These are phyloP conservation scores for Chlorella ohadii DNA, from an alignment of 139 green algal species.

Conservation along the genomic window DNA sequence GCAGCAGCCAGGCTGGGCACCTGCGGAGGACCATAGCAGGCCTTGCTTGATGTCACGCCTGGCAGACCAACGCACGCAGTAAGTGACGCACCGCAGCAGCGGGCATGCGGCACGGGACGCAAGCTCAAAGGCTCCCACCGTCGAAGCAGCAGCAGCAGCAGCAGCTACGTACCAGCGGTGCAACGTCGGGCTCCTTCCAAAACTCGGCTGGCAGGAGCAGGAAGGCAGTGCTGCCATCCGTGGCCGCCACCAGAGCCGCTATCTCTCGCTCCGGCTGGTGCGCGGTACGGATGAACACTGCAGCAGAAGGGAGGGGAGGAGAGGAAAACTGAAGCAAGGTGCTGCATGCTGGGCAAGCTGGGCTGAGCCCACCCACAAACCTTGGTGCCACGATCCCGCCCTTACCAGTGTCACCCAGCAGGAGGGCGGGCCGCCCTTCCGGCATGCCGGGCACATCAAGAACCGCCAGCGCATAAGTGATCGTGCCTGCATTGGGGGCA, in stretches of 20 bases:
- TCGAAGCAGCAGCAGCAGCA: not conserved
- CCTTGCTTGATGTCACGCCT: too few species aligned
- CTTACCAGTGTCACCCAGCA: conserved; percentile 41
- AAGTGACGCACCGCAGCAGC: too few species aligned
- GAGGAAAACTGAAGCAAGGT: too few species aligned
- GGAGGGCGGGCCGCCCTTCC: conserved; percentile 43
- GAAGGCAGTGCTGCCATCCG: not conserved
- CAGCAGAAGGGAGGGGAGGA: not conserved
- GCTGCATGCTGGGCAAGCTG: too few species aligned
- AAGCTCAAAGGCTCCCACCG: too few species aligned
- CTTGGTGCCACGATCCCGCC: too few species aligned
- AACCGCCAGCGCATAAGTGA: not conserved
- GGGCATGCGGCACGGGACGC: too few species aligned
- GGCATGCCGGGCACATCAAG: conserved; percentile 50
- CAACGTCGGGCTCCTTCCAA: conserved; percentile 1
- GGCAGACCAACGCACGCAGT: too few species aligned
- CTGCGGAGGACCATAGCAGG: not conserved
- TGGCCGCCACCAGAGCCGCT: conserved; percentile 5
- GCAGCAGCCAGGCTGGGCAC: not conserved
- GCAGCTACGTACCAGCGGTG: not conserved
- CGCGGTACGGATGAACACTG: conserved; percentile 44
- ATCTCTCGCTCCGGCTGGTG: not conserved
- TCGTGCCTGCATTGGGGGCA: not conserved
- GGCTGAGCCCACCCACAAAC: too few species aligned
- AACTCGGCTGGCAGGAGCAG: conserved; percentile 31